Evolutionary conservation across 1,284 basidiomycete genomes (phyloP).

Genomic region (Pterula multifida): DNA sequence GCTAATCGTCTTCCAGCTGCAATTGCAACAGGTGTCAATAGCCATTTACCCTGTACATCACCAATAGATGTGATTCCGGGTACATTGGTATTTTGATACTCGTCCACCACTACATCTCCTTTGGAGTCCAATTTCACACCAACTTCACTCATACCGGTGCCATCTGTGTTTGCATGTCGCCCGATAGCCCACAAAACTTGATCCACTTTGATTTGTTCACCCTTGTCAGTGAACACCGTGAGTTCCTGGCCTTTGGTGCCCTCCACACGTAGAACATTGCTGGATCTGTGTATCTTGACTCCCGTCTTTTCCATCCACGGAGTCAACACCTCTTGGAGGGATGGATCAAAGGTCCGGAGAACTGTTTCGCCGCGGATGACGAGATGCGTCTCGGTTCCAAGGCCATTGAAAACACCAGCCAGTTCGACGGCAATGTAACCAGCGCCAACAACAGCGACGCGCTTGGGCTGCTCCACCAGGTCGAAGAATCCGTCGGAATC

Average conservation of each 20-base stretch:
- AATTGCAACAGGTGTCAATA: slow-evolving; percentile 97
- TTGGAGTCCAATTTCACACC: slow-evolving; percentile 70
- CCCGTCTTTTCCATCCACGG: slow-evolving; percentile 93
- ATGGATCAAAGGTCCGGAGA: slow-evolving; percentile 86
- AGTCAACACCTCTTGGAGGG: slow-evolving; percentile 79
- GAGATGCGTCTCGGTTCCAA: slow-evolving; percentile 86
- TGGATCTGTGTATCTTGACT: slow-evolving; percentile 74
- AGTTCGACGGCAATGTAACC: slow-evolving; percentile 97
- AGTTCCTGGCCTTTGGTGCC: slow-evolving; percentile 57
- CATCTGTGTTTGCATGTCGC: slow-evolving; percentile 69
- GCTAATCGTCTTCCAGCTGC: slow-evolving; percentile 85
- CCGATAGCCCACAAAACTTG: slow-evolving; percentile 92
- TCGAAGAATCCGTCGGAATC: slow-evolving; percentile 96
- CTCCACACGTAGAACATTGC: slow-evolving; percentile 70
- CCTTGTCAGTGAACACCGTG: slow-evolving; percentile 59
- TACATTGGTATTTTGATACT: slow-evolving; percentile 80
- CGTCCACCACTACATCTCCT: slow-evolving; percentile 82
- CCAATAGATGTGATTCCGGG: slow-evolving; percentile 76
- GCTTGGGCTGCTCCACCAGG: slow-evolving; percentile 80
- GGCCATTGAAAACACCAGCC: slow-evolving; percentile 78
- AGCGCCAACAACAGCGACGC: slow-evolving; percentile 90
- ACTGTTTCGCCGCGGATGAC: slow-evolving; percentile 86
- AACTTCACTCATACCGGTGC: slow-evolving; percentile 67
- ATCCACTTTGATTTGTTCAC: slow-evolving; percentile 79
- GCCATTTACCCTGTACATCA: slow-evolving; percentile 85